Evolutionary conservation across 208 protist species (phyloP).

Genomic region (Polymyxa betae): DNA sequence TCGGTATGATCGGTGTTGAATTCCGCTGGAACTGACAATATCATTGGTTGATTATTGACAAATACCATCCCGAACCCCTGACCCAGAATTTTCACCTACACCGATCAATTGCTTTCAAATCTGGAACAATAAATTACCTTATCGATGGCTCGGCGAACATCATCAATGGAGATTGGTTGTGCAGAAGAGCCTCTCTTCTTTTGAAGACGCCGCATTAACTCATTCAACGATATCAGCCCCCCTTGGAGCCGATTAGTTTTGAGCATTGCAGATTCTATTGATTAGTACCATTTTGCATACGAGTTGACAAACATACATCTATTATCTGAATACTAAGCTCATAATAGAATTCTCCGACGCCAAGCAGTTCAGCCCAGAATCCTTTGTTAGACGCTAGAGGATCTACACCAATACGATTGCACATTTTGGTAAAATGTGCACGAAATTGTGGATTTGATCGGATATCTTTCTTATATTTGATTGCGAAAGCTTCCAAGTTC

Average conservation of each 20-base stretch:
- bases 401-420: conserved; percentile 69
- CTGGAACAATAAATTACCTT: conserved; percentile 16
- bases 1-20: conserved; percentile 57
- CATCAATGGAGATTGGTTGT: conserved; percentile 42
- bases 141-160: conserved; percentile 65
- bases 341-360: conserved; percentile 76
- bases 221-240: neutral
- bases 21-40: conserved; percentile 59
- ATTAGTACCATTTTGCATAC: conserved; percentile 64
- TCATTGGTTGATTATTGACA: conserved; percentile 36
- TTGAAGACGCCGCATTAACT: neutral
- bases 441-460: conserved; percentile 69
- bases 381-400: conserved; percentile 69
- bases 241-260: neutral
- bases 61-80: conserved; percentile 59
- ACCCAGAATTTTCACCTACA: conserved; percentile 47
- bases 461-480: conserved; percentile 64
- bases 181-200: neutral
- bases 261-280: neutral
- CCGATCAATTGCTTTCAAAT: neutral
- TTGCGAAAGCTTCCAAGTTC: conserved; percentile 67
- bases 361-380: conserved; percentile 72
- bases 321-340: conserved; percentile 71
- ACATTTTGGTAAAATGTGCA: conserved; percentile 69
- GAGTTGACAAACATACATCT: conserved; percentile 65